Conservation (phyloP, 345 rosid species). For the Acer yangbiense region DNA sequence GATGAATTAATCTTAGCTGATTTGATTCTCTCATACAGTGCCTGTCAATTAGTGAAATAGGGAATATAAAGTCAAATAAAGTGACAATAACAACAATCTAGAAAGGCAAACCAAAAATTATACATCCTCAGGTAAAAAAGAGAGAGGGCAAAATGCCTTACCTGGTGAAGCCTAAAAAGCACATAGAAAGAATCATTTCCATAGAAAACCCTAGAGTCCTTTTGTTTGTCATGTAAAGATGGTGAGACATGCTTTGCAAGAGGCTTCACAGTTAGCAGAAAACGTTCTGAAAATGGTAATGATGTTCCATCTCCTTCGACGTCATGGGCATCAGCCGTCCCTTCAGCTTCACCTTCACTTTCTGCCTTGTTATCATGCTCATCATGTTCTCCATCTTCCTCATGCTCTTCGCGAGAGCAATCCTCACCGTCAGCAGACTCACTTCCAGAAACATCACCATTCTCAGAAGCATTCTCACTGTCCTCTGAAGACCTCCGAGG, state of each 20-base stretch:
- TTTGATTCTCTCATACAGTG: slow-evolving; percentile 79
- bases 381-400: slow-evolving; percentile 68
- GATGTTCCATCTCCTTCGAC: slow-evolving; percentile 66
- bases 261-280: slow-evolving; percentile 75
- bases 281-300: slow-evolving; percentile 70
- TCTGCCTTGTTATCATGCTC: slow-evolving; percentile 77
- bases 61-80: slow-evolving; percentile 17
- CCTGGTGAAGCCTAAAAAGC: slow-evolving; percentile 96
- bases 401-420: slow-evolving; percentile 79
- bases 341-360: slow-evolving; percentile 96
- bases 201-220: slow-evolving; percentile 69
- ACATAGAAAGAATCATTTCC: slow-evolving; percentile 95
- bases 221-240: slow-evolving; percentile 47
- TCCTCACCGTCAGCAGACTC: slow-evolving; percentile 88
- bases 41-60: slow-evolving; percentile 41
- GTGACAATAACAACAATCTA: slow-evolving; percentile 5
- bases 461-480: slow-evolving; percentile 85
- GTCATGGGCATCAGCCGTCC: slow-evolving; percentile 76
- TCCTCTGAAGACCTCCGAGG: slow-evolving; percentile 84
- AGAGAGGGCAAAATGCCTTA: slow-evolving; percentile 33
- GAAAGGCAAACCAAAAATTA: background rate
- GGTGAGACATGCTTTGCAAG: slow-evolving; percentile 73
- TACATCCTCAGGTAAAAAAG: background rate
- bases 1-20: slow-evolving; percentile 94
- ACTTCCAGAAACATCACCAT: slow-evolving; percentile 87